These are phyloP conservation scores for Amanita rimosa DNA, from an alignment of 768 basidiomycete genomes.

Conservation along the genomic window DNA sequence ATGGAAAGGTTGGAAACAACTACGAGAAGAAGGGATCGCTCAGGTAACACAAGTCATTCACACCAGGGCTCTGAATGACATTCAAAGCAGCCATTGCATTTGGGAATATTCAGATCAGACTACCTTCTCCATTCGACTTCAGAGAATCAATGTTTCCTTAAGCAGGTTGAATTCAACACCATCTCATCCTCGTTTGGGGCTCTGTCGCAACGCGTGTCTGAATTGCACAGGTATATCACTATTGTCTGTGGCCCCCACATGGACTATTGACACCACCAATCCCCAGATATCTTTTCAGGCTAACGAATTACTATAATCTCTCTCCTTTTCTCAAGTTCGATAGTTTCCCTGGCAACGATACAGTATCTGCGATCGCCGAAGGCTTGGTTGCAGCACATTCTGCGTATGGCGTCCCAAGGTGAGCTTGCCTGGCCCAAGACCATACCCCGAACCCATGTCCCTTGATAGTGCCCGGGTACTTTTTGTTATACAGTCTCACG, in stretches of 20 bases:
- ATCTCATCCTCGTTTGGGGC: slow-evolving; percentile 87
- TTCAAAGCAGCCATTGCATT: slow-evolving; percentile 53
- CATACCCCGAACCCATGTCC: background rate
- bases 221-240: slow-evolving; percentile 60
- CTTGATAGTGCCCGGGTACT: slow-evolving; percentile 42
- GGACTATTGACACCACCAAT: background rate
- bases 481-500: slow-evolving; percentile 82
- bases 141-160: slow-evolving; percentile 36
- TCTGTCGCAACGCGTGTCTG: slow-evolving; percentile 54
- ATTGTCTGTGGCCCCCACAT: background rate
- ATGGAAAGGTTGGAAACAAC: slow-evolving; percentile 76
- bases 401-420: slow-evolving; percentile 54
- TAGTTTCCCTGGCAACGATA: slow-evolving; percentile 67
- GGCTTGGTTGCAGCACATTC: slow-evolving; percentile 76
- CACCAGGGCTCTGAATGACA: background rate
- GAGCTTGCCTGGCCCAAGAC: slow-evolving; percentile 8
- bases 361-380: slow-evolving; percentile 53
- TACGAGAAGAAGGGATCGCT: slow-evolving; percentile 50
- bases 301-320: slow-evolving; percentile 56
- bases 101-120: slow-evolving; percentile 91
- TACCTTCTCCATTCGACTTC: slow-evolving; percentile 68
- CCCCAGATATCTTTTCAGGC: slow-evolving; percentile 50
- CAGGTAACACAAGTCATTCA: slow-evolving; percentile 23
- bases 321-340: slow-evolving; percentile 39
- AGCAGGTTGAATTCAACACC: slow-evolving; percentile 98